These are phyloP conservation scores for Clavispora carvajalis DNA, from an alignment of 805 yeast genomes.

Conservation along the genomic window DNA sequence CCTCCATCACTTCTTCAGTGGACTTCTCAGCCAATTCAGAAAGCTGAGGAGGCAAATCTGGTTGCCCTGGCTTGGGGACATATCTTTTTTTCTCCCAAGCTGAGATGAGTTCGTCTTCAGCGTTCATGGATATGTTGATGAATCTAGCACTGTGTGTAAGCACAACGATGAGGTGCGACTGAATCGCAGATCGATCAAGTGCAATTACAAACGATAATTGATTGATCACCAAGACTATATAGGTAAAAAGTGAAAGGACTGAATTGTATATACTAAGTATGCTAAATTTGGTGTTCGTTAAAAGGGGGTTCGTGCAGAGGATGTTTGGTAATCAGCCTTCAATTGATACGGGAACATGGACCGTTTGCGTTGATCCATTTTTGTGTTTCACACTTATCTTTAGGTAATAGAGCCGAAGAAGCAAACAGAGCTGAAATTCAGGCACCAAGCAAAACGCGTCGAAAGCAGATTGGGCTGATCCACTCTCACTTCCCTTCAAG, in stretches of 20 bases:
- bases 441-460: constrained; percentile 35
- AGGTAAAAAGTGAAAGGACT: too few relatives aligned
- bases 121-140: constrained; percentile 7
- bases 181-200: too few relatives aligned
- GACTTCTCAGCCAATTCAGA: constrained; percentile 56
- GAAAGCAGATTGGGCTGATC: constrained; percentile 14
- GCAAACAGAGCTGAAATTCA: constrained; percentile 32
- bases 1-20: constrained; percentile 70
- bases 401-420: constrained; percentile 32
- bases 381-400: constrained; percentile 25
- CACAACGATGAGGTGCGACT: too few relatives aligned
- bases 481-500: constrained; percentile 20
- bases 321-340: constrained; percentile 7
- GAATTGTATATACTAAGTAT: too few relatives aligned
- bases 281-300: too few relatives aligned
- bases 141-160: not conserved
- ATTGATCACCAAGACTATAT: too few relatives aligned
- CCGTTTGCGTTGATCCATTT: constrained; percentile 25
- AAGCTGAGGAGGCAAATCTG: constrained; percentile 79
- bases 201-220: too few relatives aligned
- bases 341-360: constrained; percentile 34
- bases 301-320: too few relatives aligned
- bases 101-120: constrained; percentile 21
- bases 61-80: constrained; percentile 52
- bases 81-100: constrained; percentile 41